These are phyloP conservation scores for Neurospora sp. DNA, from an alignment of 495 filamentous ascomycete genomes.

Conservation along the genomic window DNA sequence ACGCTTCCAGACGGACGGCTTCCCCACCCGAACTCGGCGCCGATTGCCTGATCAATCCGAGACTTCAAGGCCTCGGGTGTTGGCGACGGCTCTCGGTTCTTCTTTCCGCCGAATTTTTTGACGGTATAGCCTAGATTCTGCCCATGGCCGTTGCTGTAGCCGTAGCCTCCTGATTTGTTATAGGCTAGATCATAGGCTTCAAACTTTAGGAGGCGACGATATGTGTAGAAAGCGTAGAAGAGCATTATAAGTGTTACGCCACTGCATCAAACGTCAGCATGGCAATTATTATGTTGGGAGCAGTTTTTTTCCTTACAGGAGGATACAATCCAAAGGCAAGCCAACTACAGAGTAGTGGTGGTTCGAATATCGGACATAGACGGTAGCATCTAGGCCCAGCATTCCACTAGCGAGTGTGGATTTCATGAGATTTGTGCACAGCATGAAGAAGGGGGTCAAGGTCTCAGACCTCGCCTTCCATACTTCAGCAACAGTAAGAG, in stretches of 20 bases:
- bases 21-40: slow-evolving; percentile 32
- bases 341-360: slow-evolving; percentile 33
- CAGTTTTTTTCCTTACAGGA: slow-evolving; percentile 20
- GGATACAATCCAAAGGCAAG: slow-evolving; percentile 28
- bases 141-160: slow-evolving; percentile 1
- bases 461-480: slow-evolving; percentile 31
- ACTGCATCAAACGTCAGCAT: slow-evolving; percentile 8
- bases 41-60: slow-evolving; percentile 25
- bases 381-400: slow-evolving; percentile 35
- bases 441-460: slow-evolving; percentile 34
- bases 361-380: slow-evolving; percentile 26
- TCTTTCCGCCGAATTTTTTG: slow-evolving; percentile 1
- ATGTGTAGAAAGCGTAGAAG: slow-evolving; percentile 29
- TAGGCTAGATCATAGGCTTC: slow-evolving; percentile 30
- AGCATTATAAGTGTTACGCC: slow-evolving; percentile 22
- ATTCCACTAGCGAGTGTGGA: slow-evolving; percentile 29
- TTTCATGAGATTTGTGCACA: slow-evolving; percentile 35
- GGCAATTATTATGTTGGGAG: background rate
- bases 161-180: slow-evolving; percentile 6
- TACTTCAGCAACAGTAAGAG: slow-evolving; percentile 32
- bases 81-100: background rate
- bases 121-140: slow-evolving; percentile 14
- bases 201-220: slow-evolving; percentile 30
- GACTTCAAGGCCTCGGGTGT: slow-evolving; percentile 5
- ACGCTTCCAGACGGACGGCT: background rate